phyloP scores from a whole-genome alignment of 306 rosid genomes.

The Corylus heterophylla region DNA sequence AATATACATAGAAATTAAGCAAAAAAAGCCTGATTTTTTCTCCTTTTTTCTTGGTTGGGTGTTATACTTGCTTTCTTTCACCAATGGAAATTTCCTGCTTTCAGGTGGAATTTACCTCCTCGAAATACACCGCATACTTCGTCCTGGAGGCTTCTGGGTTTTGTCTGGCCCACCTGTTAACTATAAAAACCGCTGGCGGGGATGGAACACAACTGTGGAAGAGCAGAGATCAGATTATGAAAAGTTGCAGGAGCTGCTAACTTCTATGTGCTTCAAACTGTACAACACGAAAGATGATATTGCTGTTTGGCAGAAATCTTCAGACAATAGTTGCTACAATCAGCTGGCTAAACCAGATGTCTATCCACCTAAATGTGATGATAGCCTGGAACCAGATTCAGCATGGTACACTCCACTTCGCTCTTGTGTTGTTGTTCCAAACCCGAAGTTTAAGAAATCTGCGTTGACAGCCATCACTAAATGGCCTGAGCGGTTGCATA shows the following conservation, averaged over 20 bases:
- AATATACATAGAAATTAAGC: not conserved
- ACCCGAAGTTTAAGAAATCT: conserved; percentile 59
- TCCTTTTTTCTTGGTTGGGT: not conserved
- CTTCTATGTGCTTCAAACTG: conserved; percentile 83
- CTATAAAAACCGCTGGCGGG: conserved; percentile 81
- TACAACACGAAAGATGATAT: conserved; percentile 91
- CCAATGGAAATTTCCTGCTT: conserved; percentile 13
- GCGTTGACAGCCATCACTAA: conserved; percentile 51
- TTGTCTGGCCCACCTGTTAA: conserved; percentile 97
- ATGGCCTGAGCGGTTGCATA: conserved; percentile 81
- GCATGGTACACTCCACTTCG: conserved; percentile 98
- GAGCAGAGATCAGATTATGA: conserved; percentile 85
- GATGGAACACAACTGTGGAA: conserved; percentile 92
- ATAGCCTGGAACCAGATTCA: conserved; percentile 84
- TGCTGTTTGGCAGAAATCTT: conserved; percentile 87
- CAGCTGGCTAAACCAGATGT: conserved; percentile 54
- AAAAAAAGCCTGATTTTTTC: not conserved
- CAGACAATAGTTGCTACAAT: conserved; percentile 63
- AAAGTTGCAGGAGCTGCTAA: conserved; percentile 70
- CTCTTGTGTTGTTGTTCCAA: conserved; percentile 72
- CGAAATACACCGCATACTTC: conserved; percentile 89
- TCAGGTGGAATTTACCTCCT: conserved; percentile 90
- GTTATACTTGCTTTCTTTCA: conserved; percentile 8
- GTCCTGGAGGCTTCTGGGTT: conserved; percentile 98
- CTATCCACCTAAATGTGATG: conserved; percentile 90